Conservation (phyloP, 495 filamentous ascomycete species). For the Penicillium macrosclerotiorum region DNA sequence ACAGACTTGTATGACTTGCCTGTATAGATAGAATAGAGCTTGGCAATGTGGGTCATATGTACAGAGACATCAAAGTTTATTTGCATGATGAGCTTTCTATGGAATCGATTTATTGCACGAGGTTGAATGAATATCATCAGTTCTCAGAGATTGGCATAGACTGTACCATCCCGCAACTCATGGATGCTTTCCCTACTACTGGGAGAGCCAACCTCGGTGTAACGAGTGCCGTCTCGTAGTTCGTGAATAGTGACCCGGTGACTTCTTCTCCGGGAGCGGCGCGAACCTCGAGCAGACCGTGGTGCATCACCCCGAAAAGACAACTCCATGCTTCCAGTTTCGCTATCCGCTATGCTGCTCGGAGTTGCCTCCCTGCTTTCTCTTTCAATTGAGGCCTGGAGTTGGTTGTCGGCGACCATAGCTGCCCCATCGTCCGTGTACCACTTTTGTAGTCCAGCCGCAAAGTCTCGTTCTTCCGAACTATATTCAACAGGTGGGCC, state of each 20-base stretch:
- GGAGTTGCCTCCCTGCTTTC: constrained; percentile 34
- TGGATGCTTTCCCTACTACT: constrained; percentile 39
- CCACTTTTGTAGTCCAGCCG: constrained; percentile 50
- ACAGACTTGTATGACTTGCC: neutral
- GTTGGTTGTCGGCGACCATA: constrained; percentile 38
- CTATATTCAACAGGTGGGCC: constrained; percentile 67
- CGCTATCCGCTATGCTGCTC: constrained; percentile 34
- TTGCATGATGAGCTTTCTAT: neutral
- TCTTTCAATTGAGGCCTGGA: constrained; percentile 37
- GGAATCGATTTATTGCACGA: neutral
- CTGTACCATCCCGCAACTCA: constrained; percentile 46
- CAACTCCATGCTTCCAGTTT: constrained; percentile 34
- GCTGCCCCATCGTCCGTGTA: constrained; percentile 32
- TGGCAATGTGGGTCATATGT: neutral
- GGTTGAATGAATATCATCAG: neutral
- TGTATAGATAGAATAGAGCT: neutral
- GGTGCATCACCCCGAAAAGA: constrained; percentile 15
- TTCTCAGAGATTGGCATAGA: constrained; percentile 40
- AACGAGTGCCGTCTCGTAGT: constrained; percentile 43
- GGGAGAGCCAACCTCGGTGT: constrained; percentile 41
- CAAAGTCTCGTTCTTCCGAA: constrained; percentile 55
- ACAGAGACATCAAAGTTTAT: neutral
- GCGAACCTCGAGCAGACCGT: constrained; percentile 28
- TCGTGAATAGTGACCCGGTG: constrained; percentile 44
- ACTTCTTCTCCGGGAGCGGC: constrained; percentile 32